Evolutionary conservation across 805 yeast species (phyloP), one percentile per base, ranked within the genome.

Genomic region (Metschnikowia hibisci): DNA sequence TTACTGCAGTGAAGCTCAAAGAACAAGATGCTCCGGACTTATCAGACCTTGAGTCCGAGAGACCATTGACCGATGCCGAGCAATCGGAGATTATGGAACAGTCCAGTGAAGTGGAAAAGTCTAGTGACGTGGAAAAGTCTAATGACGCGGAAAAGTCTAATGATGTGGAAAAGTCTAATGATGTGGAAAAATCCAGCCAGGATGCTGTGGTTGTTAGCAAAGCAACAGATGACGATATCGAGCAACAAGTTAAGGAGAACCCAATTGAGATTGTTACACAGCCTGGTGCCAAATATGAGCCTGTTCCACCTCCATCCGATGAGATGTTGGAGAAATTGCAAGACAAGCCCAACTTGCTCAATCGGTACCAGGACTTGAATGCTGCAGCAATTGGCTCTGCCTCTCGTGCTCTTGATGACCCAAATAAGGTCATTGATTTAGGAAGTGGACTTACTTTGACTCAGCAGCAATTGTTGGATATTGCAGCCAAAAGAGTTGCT

Each of bases 381-480:
- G 55, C 66, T 3, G 64, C 75, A 20, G 79, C 80, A n/a, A 57
- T 63, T 41, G 68, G 67, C 39, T 69, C 80, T 7, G 62, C 72
- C 52, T 61, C 72, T 33, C 68, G 68, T 29, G 62, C 58, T 33
- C 63, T 77, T 46, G 75, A 71, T 44, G 78, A 76, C 53, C 77
- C 78, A 2, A 70, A 73, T 49, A 67, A 74, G 58, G 58, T 70
- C 18, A 60, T 77, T 49, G 73, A 75, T 51, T 63, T 78, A 48
- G 83, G 83, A 43, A 71, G 75, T 34, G 82, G 82, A 14, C 66
- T 77, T 57, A 65, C 57, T 36, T 65, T 78, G 66, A 73, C 82
- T 35, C 80, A 78, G 51, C 73, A 71, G 42, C 80, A 77, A 57
- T 70, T 78, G 47, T 65, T 76, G 51, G 82, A 69, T 39, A 73